Conservation (phyloP, 2,329 filamentous ascomycete genomes). For the Paramyrothecium roridum region DNA sequence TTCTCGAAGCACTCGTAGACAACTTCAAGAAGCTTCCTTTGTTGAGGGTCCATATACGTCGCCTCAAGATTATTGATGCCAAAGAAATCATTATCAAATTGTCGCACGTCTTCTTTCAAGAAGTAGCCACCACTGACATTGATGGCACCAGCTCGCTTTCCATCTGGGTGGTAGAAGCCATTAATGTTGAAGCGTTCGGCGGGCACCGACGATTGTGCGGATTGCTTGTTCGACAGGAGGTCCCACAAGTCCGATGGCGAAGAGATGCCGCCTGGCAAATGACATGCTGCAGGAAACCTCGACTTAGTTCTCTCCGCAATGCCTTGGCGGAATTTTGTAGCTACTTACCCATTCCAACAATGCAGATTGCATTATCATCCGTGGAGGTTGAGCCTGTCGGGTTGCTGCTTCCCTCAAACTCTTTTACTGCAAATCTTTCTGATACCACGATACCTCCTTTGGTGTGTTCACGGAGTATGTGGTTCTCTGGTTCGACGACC, state of each 20-base stretch:
- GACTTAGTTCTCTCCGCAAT: neutral
- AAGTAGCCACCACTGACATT: conserved; percentile 17
- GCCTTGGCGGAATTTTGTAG: neutral
- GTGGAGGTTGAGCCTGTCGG: neutral
- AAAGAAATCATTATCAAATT: conserved; percentile 21
- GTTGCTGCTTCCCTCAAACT: neutral
- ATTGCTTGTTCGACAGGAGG: conserved; percentile 14
- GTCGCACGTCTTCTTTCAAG: conserved; percentile 17
- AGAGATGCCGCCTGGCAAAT: conserved; percentile 18
- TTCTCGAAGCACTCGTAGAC: conserved; percentile 19
- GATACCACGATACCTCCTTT: too few relatives aligned
- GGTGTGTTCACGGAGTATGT: too few relatives aligned
- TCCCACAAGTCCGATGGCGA: conserved; percentile 18
- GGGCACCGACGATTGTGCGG: conserved; percentile 15
- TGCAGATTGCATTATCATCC: neutral
- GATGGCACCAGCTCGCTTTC: conserved; percentile 13
- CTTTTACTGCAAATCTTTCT: neutral
- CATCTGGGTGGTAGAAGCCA: conserved; percentile 18
- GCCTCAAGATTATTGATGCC: conserved; percentile 19
- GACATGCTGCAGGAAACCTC: conserved; percentile 8
- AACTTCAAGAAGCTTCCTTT: conserved; percentile 18
- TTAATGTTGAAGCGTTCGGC: conserved; percentile 18
- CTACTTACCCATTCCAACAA: neutral
- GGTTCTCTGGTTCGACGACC: too few relatives aligned
- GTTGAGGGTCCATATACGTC: conserved; percentile 19